Percentiles rank a stretch among this genome's conserved stretches.
Evolutionary conservation across 192 early-diverging fungal genomes (phyloP).

Genomic region (Coemansia sp.): DNA sequence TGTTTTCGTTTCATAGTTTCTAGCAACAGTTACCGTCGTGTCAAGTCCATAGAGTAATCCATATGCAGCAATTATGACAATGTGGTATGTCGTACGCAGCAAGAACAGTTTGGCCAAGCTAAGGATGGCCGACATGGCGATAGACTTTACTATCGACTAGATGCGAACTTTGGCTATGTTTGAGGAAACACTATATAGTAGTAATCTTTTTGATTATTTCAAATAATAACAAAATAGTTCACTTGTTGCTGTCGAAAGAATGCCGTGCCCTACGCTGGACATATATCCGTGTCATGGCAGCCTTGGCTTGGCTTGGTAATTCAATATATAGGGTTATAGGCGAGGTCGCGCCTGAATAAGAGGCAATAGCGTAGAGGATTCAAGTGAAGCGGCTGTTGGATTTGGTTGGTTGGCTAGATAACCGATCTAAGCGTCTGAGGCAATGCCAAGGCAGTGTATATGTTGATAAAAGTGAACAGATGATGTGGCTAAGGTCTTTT

Average conservation of each 20-base stretch:
- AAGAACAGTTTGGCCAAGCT: background rate
- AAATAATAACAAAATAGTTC: too few relatives aligned
- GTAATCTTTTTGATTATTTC: too few relatives aligned
- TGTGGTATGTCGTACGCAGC: constrained; percentile 18
- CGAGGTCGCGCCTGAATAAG: background rate
- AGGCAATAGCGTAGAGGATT: background rate
- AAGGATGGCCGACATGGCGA: background rate
- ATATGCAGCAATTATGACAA: constrained; percentile 18
- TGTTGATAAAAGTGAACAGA: background rate
- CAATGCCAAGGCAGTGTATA: background rate
- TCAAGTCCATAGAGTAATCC: constrained; percentile 36
- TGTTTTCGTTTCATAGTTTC: too few relatives aligned
- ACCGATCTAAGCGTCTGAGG: background rate
- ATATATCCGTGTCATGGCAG: background rate
- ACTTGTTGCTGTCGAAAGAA: background rate
- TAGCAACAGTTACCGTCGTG: constrained; percentile 31
- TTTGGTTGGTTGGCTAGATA: too few relatives aligned
- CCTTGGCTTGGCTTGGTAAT: background rate
- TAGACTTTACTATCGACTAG: background rate
- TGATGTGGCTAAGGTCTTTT: background rate
- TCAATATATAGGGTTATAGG: background rate
- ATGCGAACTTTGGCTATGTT: background rate
- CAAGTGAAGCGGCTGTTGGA: too few relatives aligned
- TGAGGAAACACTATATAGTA: too few relatives aligned
- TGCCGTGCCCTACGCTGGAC: background rate